Evolutionary conservation across 2,329 filamentous ascomycete species (phyloP).

Genomic region (Elsinoe australis): DNA sequence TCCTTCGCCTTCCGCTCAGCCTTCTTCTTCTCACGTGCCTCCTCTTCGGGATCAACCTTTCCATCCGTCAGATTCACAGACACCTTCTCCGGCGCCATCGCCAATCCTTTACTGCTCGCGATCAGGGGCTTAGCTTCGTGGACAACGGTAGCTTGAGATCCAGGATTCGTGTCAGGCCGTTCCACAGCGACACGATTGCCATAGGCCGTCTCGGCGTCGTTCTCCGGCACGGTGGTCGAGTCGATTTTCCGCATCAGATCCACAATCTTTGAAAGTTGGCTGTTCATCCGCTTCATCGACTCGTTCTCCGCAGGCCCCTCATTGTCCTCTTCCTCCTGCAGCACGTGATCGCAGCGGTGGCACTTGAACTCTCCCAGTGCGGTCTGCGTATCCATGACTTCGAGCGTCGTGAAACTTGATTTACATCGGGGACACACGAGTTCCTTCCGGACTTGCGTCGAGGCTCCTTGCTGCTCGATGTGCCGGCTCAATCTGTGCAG

Average conservation of each 20-base stretch:
- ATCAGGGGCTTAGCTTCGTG: slow-evolving; percentile 30
- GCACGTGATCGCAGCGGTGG: slow-evolving; percentile 61
- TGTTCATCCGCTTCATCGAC: slow-evolving; percentile 65
- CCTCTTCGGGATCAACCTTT: slow-evolving; percentile 30
- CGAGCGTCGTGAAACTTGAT: slow-evolving; percentile 80
- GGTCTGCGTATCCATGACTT: slow-evolving; percentile 72
- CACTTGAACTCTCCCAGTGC: slow-evolving; percentile 60
- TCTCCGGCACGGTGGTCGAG: slow-evolving; percentile 61
- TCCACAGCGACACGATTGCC: slow-evolving; percentile 55
- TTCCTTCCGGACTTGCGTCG: slow-evolving; percentile 78
- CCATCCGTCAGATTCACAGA: slow-evolving; percentile 31
- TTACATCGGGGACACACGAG: slow-evolving; percentile 77
- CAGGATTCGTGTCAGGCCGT: slow-evolving; percentile 60
- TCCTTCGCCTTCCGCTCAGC: slow-evolving; percentile 22
- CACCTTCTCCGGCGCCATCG: slow-evolving; percentile 31
- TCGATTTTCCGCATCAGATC: slow-evolving; percentile 71
- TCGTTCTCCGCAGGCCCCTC: slow-evolving; percentile 49
- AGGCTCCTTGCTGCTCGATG: slow-evolving; percentile 74
- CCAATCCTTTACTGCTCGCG: slow-evolving; percentile 29
- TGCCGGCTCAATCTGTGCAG: slow-evolving; percentile 81
- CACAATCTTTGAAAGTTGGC: slow-evolving; percentile 71
- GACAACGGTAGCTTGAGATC: slow-evolving; percentile 26
- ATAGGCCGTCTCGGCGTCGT: slow-evolving; percentile 64
- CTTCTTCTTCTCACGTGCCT: slow-evolving; percentile 26
- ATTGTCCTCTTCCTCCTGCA: slow-evolving; percentile 56